phyloP scores from a whole-genome alignment of 2,329 filamentous ascomycete species.

The Ophiosphaerella korrae region DNA sequence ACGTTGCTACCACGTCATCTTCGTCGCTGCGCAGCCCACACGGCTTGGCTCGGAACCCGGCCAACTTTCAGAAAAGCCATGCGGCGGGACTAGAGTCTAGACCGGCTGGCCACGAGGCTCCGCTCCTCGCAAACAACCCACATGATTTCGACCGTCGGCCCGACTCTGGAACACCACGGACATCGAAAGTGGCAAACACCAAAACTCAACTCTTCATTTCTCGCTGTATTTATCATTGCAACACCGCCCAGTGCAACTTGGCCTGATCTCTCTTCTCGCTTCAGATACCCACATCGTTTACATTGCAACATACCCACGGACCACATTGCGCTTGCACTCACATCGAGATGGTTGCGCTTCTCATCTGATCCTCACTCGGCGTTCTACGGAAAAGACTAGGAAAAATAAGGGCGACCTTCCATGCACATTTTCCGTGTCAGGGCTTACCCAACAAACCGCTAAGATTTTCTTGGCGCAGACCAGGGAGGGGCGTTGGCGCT shows the following conservation, averaged over 20 bases:
- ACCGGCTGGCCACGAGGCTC: slow-evolving; percentile 17
- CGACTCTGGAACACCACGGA: slow-evolving; percentile 10
- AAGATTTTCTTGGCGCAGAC: slow-evolving; percentile 12
- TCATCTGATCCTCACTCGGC: slow-evolving; percentile 15
- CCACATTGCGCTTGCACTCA: slow-evolving; percentile 4
- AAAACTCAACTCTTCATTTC: slow-evolving; percentile 25
- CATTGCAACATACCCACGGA: slow-evolving; percentile 8
- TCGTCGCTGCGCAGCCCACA: slow-evolving; percentile 18
- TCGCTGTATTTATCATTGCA: slow-evolving; percentile 19
- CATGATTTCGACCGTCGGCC: slow-evolving; percentile 16
- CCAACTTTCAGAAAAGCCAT: slow-evolving; percentile 20
- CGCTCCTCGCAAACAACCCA: slow-evolving; percentile 9
- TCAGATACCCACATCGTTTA: neutral
- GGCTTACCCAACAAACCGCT: slow-evolving; percentile 13
- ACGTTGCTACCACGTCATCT: slow-evolving; percentile 18
- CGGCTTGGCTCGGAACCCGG: slow-evolving; percentile 16
- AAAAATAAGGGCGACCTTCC: slow-evolving; percentile 23
- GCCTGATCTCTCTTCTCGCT: slow-evolving; percentile 13
- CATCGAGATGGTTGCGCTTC: slow-evolving; percentile 15
- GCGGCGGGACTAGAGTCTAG: slow-evolving; percentile 28
- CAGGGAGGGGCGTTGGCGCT: slow-evolving; percentile 13
- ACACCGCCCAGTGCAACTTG: slow-evolving; percentile 13
- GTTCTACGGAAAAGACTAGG: slow-evolving; percentile 22
- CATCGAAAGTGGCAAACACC: slow-evolving; percentile 4
- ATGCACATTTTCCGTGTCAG: slow-evolving; percentile 7